These are phyloP conservation scores for Stephania yunnanensis DNA, from an alignment of 164 flowering plant species.

Conservation along the genomic window DNA sequence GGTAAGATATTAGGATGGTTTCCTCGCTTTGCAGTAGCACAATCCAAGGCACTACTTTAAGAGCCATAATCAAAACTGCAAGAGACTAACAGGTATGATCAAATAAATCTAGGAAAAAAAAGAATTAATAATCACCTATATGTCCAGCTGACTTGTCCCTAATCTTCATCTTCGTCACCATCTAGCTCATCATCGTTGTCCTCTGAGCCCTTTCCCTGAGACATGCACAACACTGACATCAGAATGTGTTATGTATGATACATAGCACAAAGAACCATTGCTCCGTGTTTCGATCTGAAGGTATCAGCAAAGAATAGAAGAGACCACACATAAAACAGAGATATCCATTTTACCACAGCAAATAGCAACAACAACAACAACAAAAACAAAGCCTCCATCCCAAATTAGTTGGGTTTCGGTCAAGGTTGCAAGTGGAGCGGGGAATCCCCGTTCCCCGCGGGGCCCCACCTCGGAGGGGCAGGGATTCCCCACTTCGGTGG, in stretches of 20 bases:
- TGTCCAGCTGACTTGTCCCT: conserved; percentile 21
- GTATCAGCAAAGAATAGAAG: not conserved
- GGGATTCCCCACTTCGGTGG: too few species aligned
- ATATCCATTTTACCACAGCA: not conserved
- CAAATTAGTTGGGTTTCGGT: too few species aligned
- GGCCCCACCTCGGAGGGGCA: too few species aligned
- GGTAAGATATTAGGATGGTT: not conserved
- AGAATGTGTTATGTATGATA: not conserved
- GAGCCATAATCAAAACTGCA: conserved; percentile 6
- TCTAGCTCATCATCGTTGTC: conserved; percentile 18
- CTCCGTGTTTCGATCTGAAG: not conserved
- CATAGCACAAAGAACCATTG: not conserved
- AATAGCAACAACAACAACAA: too few species aligned
- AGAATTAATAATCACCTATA: not conserved
- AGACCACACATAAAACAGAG: not conserved
- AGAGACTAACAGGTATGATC: conserved; percentile 4
- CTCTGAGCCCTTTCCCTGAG: conserved; percentile 23
- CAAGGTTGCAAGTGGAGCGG: too few species aligned
- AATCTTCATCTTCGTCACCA: conserved; percentile 22
- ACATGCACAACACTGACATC: not conserved
- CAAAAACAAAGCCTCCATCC: too few species aligned
- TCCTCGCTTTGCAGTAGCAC: conserved; percentile 7
- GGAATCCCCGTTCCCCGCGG: too few species aligned
- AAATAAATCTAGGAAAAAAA: too few species aligned
- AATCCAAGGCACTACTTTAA: conserved; percentile 1